Percentiles rank a stretch among this genome's conserved stretches.
Conservation (phyloP, 192 early-diverging fungal species). For the Coemansia guatemalensis region DNA sequence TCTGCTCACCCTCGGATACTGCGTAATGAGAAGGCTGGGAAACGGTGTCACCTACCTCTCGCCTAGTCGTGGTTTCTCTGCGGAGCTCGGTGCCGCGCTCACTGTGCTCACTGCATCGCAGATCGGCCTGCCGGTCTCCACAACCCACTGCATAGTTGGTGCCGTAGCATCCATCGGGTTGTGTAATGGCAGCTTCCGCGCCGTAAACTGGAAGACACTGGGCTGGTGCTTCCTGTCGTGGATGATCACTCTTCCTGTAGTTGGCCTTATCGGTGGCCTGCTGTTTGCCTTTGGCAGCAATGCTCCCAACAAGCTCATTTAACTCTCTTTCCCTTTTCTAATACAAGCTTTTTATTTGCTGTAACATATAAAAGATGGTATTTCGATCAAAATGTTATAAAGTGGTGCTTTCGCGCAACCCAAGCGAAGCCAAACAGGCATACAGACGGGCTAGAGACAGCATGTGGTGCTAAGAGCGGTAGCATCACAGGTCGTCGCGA, state of each 20-base stretch:
- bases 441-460: not conserved
- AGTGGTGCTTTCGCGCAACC: not conserved
- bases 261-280: slow-evolving; percentile 64
- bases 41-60: slow-evolving; percentile 84
- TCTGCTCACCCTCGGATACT: slow-evolving; percentile 72
- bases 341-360: not conserved
- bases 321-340: not conserved
- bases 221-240: slow-evolving; percentile 67
- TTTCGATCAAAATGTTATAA: not conserved
- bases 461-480: not conserved
- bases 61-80: slow-evolving; percentile 77
- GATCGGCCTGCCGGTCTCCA: slow-evolving; percentile 77
- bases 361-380: not conserved
- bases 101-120: slow-evolving; percentile 81
- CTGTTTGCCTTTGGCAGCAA: slow-evolving; percentile 65
- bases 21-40: slow-evolving; percentile 75
- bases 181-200: slow-evolving; percentile 63
- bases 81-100: slow-evolving; percentile 72
- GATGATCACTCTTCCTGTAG: slow-evolving; percentile 73
- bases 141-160: slow-evolving; percentile 82
- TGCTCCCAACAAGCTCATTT: slow-evolving; percentile 48
- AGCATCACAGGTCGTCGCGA: slow-evolving; percentile 70
- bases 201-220: slow-evolving; percentile 76
- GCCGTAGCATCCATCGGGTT: slow-evolving; percentile 74
- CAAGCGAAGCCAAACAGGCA: not conserved